These are phyloP conservation scores for Debaryomycetaceae sp. DNA, from an alignment of 1,139 yeast genomes.

Conservation along the genomic window DNA sequence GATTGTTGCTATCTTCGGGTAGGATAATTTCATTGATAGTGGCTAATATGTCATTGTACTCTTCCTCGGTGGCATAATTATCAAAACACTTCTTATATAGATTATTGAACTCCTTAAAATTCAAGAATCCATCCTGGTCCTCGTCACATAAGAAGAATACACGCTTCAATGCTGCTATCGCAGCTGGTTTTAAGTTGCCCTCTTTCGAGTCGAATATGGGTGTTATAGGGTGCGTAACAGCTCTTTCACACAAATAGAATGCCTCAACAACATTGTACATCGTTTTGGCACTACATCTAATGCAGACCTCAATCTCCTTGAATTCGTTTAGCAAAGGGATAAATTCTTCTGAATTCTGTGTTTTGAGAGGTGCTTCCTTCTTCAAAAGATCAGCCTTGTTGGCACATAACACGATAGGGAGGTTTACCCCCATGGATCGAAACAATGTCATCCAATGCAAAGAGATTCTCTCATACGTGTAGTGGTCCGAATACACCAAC, in stretches of 20 bases:
- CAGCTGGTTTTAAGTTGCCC: conserved; percentile 73
- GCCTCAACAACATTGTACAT: conserved; percentile 84
- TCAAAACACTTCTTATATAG: conserved; percentile 77
- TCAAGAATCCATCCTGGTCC: conserved; percentile 83
- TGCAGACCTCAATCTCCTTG: conserved; percentile 90
- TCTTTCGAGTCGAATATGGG: conserved; percentile 93
- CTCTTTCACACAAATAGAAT: conserved; percentile 86
- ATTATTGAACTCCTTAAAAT: conserved; percentile 62
- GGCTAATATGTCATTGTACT: conserved; percentile 27
- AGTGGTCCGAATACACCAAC: conserved; percentile 90
- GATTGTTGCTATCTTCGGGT: conserved; percentile 18
- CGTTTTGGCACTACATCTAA: conserved; percentile 79
- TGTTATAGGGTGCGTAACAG: conserved; percentile 89
- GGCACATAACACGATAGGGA: conserved; percentile 88
- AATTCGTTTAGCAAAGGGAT: conserved; percentile 83
- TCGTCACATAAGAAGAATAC: conserved; percentile 81
- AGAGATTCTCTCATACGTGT: conserved; percentile 87
- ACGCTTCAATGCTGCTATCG: conserved; percentile 71
- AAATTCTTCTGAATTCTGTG: conserved; percentile 66
- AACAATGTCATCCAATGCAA: conserved; percentile 93
- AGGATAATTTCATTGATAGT: conserved; percentile 24
- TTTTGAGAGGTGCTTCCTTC: conserved; percentile 20
- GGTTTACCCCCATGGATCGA: conserved; percentile 85
- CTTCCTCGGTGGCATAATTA: conserved; percentile 28
- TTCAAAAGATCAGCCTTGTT: conserved; percentile 62